Base-by-base conservation (phyloP, 179 eudicot species). In the Actinidia polygama region DNA sequence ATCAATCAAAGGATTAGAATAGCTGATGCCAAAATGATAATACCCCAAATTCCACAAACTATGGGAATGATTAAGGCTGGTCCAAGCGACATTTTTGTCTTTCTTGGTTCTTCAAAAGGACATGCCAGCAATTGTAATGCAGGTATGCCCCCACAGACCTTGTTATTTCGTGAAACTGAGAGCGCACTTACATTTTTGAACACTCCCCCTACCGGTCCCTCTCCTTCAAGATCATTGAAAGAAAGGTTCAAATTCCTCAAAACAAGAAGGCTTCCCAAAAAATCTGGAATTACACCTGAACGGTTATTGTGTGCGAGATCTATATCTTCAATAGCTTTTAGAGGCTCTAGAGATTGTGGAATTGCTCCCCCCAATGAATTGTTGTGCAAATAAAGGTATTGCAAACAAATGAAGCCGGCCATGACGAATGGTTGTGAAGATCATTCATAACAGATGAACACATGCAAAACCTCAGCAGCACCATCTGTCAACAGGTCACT, bases 361-460 rank as follows among this genome's bases (percentile, higher is more conserved):
- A 85, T 81, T 4, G 70, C 16, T 73, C 88, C 88, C 14, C 72
- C 59, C 46, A 85, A 83, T 30, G 66, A 73, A 66, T 85, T 87
- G 19, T 75, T 72, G 14, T 30, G 51, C 82, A 87, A 50, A 47
- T 79, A 23, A 0, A 83, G 55, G 18, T 1, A n/a, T n/a, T n/a
- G n/a, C n/a, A n/a, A n/a, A n/a, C n/a, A n/a, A n/a, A n/a, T n/a
- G n/a, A n/a, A n/a, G n/a, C n/a, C n/a, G n/a, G n/a, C n/a, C n/a
- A n/a, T n/a, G n/a, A n/a, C n/a, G n/a, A n/a, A n/a, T n/a, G n/a
- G n/a, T n/a, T n/a, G n/a, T n/a, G n/a, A n/a, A n/a, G n/a, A n/a
- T n/a, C n/a, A n/a, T n/a, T 14, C 66, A 11, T 64, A 80, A 69
- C 82, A 80, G 7, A 76, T 51, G 15, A 75, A 23, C n/a, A n/a